These are phyloP conservation scores for Pneumocystis carinii DNA, from an alignment of 1,139 yeast genomes.

Conservation along the genomic window DNA sequence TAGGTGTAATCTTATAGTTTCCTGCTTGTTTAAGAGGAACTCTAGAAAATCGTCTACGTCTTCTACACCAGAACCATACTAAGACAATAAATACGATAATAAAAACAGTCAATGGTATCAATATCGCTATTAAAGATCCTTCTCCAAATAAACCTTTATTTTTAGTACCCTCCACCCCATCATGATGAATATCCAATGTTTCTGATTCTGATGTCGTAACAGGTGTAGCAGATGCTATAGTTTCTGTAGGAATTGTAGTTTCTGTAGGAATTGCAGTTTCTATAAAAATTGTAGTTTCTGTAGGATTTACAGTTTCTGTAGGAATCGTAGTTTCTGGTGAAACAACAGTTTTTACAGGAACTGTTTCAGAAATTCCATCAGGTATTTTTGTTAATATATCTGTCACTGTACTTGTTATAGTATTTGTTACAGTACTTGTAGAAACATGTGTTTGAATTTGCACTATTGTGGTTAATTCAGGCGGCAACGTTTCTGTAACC, in stretches of 20 bases:
- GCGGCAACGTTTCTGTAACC: not conserved
- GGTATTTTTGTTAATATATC: no score
- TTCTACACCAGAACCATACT: not conserved
- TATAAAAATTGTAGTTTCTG: no score
- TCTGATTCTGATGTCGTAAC: not conserved
- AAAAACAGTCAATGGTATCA: not conserved
- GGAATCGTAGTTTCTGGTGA: no score
- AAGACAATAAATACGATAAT: not conserved
- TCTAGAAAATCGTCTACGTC: not conserved
- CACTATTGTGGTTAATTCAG: not conserved
- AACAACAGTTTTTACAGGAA: no score
- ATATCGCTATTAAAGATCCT: not conserved
- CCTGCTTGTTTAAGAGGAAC: not conserved
- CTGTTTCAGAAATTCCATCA: no score
- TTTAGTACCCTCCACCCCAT: not conserved
- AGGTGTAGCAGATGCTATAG: not conserved
- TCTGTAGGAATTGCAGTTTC: no score
- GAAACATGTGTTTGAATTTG: not conserved
- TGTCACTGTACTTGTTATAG: not conserved
- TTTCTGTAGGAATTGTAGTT: no score
- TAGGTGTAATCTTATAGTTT: not conserved
- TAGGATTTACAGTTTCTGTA: no score
- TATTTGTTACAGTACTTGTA: not conserved
- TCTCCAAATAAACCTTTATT: not conserved
- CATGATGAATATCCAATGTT: not conserved